These are phyloP conservation scores for Micractinium conductrix DNA, from an alignment of 139 green algal genomes.

Conservation along the genomic window DNA sequence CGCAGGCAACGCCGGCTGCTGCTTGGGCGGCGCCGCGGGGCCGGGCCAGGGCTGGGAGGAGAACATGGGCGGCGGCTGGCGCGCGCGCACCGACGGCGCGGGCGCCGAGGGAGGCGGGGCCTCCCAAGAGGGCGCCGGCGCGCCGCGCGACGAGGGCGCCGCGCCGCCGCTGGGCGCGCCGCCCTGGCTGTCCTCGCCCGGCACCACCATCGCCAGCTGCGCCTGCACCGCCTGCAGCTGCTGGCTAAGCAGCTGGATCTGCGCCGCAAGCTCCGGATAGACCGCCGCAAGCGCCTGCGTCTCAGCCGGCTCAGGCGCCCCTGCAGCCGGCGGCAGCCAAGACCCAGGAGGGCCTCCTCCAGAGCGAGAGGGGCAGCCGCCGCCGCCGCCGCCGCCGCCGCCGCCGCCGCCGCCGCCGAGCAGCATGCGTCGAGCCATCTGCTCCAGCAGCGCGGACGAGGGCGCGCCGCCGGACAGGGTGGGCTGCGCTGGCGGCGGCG, in stretches of 20 bases:
- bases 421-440: neutral
- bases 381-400: neutral
- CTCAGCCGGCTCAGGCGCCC: neutral
- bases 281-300: neutral
- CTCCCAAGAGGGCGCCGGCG: neutral
- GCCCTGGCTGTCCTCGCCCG: neutral
- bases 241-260: neutral
- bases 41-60: no score
- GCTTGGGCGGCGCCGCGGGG: no score
- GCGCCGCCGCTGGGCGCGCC: neutral
- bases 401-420: neutral
- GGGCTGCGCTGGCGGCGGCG: neutral
- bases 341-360: neutral
- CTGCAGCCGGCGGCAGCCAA: no score
- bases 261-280: neutral
- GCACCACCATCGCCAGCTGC: neutral
- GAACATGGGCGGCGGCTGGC: neutral
- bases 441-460: neutral
- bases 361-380: neutral
- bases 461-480: neutral
- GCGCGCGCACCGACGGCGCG: no score
- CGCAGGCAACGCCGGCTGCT: no score
- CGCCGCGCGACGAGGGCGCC: neutral
- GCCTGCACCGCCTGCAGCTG: conserved; percentile 3
- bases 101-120: no score